Evolutionary conservation across 495 filamentous ascomycete species (phyloP), one percentile per base, ranked within the genome.

Genomic region (Penicillium canescens): DNA sequence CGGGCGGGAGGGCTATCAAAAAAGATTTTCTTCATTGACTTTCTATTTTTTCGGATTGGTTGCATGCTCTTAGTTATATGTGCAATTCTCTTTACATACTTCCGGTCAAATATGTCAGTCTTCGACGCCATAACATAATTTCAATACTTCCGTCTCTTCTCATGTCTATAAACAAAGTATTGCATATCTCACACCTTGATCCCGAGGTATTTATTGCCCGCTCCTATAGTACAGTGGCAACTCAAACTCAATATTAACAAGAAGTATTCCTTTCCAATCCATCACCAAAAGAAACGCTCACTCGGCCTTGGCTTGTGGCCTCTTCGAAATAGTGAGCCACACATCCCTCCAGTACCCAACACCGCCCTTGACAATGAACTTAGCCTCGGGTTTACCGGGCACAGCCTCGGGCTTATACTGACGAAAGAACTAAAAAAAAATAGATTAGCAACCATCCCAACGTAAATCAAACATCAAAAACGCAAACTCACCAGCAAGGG

Each of bases 331-430:
- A 8, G 62, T 77, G 51, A 79, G 54, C 75, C 73, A 79, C 49
- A 76, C 56, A 58, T 78, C 71, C 18, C 65, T 59, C 74, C 74
- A 81, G 52, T 66, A 79, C 3, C 75, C 72, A 23, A 81, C 64
- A 21, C 78, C 78, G 26, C 78, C 78, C 56, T 77, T 78, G 16
- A 79, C 63, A 6, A 70, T 62, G 35, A 76, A 79, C 35, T 57
- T 50, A 2, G 75, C 61, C 16, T 67, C 56, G 6, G 69, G 70
- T 54, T 72, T 70, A 8, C 58, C 66, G 18, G 62, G 47, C 0
- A 67, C 69, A 21, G 71, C 20, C 13, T 65, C 47, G 0, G 65
- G 72, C 47, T 67, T 73, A 24, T 65, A 72, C 10, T 56, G 55
- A 11, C 72, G 70, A 60, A 74, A 72, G 59, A 73, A 71, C 70